Percentiles rank a stretch among this genome's conserved stretches.
These are phyloP conservation scores for Colletotrichum acutatum DNA, from an alignment of 2,329 filamentous ascomycete species.

Conservation along the genomic window DNA sequence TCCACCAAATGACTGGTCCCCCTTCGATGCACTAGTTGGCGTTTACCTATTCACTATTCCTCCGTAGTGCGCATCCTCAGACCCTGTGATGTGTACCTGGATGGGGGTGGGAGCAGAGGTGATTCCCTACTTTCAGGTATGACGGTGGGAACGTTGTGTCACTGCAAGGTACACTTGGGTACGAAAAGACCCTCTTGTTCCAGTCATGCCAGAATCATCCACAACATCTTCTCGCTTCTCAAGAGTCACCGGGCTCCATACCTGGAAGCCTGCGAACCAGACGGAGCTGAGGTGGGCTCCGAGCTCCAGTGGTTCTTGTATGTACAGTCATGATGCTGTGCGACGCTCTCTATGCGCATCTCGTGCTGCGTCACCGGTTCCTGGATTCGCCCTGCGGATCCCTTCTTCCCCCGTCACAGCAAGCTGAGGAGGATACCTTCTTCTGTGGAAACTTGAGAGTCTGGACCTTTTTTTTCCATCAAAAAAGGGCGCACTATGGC, in stretches of 20 bases:
- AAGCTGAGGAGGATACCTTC: not conserved
- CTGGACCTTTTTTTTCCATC: not conserved
- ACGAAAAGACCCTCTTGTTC: not conserved
- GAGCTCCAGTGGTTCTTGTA: not conserved
- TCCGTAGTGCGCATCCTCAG: not conserved
- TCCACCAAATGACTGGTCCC: not conserved
- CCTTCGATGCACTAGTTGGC: not conserved
- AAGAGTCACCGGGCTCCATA: not conserved
- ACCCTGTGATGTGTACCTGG: constrained; percentile 1
- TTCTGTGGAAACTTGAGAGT: not conserved
- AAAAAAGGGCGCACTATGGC: not conserved
- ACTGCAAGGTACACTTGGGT: not conserved
- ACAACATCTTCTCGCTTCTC: not conserved
- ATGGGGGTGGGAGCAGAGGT: constrained; percentile 1
- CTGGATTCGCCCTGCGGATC: not conserved
- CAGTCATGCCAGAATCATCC: constrained; percentile 19
- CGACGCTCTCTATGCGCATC: not conserved
- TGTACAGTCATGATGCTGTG: not conserved
- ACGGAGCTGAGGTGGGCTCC: not conserved
- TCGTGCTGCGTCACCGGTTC: constrained; percentile 1
- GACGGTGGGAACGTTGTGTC: not conserved
- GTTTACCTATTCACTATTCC: not conserved
- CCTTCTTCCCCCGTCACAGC: not conserved
- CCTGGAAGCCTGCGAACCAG: not conserved
- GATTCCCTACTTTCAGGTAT: constrained; percentile 12